Conservation (phyloP, 2,329 filamentous ascomycete genomes). For the Emergomyces pasteurianus region DNA sequence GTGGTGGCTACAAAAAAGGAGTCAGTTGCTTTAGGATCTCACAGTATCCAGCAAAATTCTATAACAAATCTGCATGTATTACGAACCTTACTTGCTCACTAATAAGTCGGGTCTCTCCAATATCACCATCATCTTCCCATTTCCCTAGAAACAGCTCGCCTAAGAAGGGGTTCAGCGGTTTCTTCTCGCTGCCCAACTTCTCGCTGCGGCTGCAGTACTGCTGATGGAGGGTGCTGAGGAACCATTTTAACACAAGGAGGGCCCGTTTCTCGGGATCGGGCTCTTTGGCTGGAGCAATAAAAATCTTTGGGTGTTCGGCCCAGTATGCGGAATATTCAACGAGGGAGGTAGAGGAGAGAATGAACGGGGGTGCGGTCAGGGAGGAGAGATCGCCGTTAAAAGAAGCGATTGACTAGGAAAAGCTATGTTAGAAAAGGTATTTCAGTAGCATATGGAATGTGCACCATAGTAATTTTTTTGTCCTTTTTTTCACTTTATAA, state of each 20-base stretch:
- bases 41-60: not conserved
- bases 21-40: not conserved
- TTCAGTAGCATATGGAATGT: not conserved
- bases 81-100: slow-evolving; percentile 77
- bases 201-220: slow-evolving; percentile 68
- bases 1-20: slow-evolving; percentile 52
- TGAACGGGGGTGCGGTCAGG: slow-evolving; percentile 70
- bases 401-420: slow-evolving; percentile 53
- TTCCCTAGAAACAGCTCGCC: slow-evolving; percentile 87
- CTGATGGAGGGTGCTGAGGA: slow-evolving; percentile 82
- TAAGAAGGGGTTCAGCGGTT: slow-evolving; percentile 90
- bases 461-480: not conserved
- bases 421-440: not conserved
- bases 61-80: not conserved
- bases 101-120: slow-evolving; percentile 71
- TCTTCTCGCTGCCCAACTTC: slow-evolving; percentile 83
- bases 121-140: slow-evolving; percentile 60
- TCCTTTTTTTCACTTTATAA: not conserved
- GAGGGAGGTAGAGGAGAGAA: slow-evolving; percentile 64
- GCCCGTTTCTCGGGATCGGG: slow-evolving; percentile 69
- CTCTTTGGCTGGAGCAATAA: slow-evolving; percentile 72
- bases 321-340: slow-evolving; percentile 76
- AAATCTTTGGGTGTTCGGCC: slow-evolving; percentile 64
- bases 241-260: slow-evolving; percentile 89
- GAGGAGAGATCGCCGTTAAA: slow-evolving; percentile 75